A percentile compares a stretch with the other conserved stretches of the same genome.
These are phyloP conservation scores for Orbilia blumenaviensis DNA, from an alignment of 2,329 filamentous ascomycete genomes.

Conservation along the genomic window DNA sequence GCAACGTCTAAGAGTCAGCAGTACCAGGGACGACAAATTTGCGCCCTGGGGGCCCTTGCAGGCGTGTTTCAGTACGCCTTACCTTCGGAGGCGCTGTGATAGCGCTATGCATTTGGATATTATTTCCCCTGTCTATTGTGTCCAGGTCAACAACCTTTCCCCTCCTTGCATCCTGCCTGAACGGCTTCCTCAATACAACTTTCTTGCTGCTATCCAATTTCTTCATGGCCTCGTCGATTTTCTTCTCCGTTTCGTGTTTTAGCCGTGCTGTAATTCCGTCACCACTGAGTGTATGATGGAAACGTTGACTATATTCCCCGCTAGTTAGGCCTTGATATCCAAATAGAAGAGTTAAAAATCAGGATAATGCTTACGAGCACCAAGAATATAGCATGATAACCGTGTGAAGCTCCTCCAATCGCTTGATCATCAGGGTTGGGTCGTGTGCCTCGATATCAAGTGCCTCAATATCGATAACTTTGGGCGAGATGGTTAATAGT, in stretches of 20 bases:
- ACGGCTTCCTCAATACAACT: background rate
- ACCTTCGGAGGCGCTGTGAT: background rate
- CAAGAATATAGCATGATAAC: constrained; percentile 86
- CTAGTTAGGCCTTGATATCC: background rate
- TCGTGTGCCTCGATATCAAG: constrained; percentile 67
- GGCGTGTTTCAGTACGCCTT: background rate
- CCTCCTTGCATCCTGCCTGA: constrained; percentile 16
- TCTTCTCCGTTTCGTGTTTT: constrained; percentile 21
- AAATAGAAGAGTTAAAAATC: constrained; percentile 20
- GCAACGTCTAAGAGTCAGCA: background rate
- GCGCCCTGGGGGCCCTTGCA: no score
- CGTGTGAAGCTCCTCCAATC: constrained; percentile 81
- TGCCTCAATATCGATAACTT: constrained; percentile 72
- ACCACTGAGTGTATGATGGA: constrained; percentile 33
- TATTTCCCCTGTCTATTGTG: background rate
- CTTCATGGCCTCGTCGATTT: constrained; percentile 36
- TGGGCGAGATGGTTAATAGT: constrained; percentile 74
- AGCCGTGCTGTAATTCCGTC: constrained; percentile 15
- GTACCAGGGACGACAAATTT: no score
- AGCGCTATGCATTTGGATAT: background rate
- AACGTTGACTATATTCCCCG: constrained; percentile 23
- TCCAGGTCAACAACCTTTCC: background rate
- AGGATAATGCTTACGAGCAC: constrained; percentile 65
- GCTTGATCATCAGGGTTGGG: constrained; percentile 66
- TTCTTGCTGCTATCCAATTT: background rate